Conservation (phyloP, 257 asterid genomes). For the Nicotiana knightiana region DNA sequence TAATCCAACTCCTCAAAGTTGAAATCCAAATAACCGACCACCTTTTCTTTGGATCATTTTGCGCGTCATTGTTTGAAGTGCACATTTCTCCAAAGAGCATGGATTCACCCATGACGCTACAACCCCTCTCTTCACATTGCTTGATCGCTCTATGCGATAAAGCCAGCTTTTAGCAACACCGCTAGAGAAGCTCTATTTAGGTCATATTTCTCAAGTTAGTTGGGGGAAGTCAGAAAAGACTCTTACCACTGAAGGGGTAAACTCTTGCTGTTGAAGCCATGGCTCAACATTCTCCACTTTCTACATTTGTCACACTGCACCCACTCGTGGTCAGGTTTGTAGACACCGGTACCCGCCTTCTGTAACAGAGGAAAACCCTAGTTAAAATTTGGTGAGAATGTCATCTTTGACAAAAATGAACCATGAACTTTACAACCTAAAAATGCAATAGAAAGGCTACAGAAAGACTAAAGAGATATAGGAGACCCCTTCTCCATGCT, state of each 20-base stretch:
- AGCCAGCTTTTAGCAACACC: neutral
- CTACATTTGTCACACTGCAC: constrained; percentile 86
- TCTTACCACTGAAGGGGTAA: constrained; percentile 62
- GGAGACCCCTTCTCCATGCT: constrained; percentile 5
- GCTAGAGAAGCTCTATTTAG: neutral
- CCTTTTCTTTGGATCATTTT: neutral
- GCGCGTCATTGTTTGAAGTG: neutral
- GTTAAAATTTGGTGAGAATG: constrained; percentile 8
- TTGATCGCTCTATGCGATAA: neutral
- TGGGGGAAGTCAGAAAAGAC: neutral
- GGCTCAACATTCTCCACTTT: constrained; percentile 65
- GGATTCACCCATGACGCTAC: neutral
- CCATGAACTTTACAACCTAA: constrained; percentile 6
- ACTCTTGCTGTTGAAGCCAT: constrained; percentile 44
- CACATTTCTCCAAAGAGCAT: neutral
- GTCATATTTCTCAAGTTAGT: neutral
- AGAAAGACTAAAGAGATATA: neutral
- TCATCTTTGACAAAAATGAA: constrained; percentile 4
- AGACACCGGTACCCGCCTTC: constrained; percentile 35
- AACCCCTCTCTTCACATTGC: neutral
- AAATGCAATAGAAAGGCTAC: neutral
- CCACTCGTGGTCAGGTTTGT: constrained; percentile 77
- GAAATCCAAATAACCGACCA: neutral
- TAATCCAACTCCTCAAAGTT: neutral
- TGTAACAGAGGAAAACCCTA: constrained; percentile 25